Evolutionary conservation across 1,284 basidiomycete genomes (phyloP), one percentile per base, ranked within the genome.

Genomic region (Coniferiporia sulphurascens): DNA sequence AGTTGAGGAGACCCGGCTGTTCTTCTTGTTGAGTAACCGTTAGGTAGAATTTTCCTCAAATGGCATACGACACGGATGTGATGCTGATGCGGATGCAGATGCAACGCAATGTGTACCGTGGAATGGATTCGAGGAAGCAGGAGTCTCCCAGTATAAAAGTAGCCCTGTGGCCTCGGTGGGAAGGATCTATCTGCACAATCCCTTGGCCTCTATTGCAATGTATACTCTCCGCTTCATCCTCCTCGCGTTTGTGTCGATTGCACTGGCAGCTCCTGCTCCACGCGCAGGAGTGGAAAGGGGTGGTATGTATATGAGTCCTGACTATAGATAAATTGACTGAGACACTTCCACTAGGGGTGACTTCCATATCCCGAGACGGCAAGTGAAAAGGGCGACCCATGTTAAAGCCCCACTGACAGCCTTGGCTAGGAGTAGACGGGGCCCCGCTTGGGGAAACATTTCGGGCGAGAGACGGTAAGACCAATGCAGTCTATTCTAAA

Each of bases 301-400:
- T 7, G 49, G 38, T n/a, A 52, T 19, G 17, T 22, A n/a, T 36
- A 41, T 38, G 27, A 12, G 32, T 32, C 10, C 12, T 56, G 35
- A 10, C 32, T 36, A 15, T 19, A 12, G 19, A 48, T 48, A 13
- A n/a, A 19, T 36, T 50, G 9, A 36, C 34, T 48, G 44, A 55
- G n/a, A n/a, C n/a, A 8, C 3, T 13, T 13, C 17, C 12, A n/a
- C 32, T 57, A 36, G 55, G 55, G 8, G 35, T 48, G 52, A 59
- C 58, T 21, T 59, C 55, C 58, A 55, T 32, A 15, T 38, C 52
- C 7, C 44, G 53, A 48, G 48, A 34, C 9, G 58, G 57, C 27
- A 44, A 15, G 22, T 21, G 43, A 34, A 15, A 50, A 9, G 17
- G 17, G 45, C 27, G 55, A 22, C 48, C 10, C 17, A 15, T 3